Percentiles rank a stretch among this genome's conserved stretches.
These are phyloP conservation scores for Paraphaeosphaeria sporulosa DNA, from an alignment of 2,329 filamentous ascomycete species.

Conservation along the genomic window DNA sequence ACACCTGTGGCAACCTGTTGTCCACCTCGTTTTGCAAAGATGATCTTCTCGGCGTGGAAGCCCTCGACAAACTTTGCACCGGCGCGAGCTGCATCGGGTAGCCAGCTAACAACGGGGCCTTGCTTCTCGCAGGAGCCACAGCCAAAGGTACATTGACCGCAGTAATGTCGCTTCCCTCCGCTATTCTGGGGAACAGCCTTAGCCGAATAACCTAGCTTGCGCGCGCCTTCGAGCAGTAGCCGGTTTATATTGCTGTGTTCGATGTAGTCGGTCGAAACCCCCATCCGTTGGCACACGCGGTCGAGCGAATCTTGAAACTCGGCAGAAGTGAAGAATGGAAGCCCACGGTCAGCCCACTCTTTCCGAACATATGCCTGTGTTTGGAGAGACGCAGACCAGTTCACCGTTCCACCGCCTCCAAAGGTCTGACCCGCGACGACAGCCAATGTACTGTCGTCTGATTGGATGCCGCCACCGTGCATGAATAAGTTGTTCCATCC, in stretches of 20 bases:
- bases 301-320: conserved; percentile 83
- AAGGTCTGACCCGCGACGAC: conserved; percentile 75
- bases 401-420: conserved; percentile 88
- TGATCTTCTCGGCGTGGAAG: conserved; percentile 72
- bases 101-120: conserved; percentile 77
- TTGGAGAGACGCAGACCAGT: conserved; percentile 76
- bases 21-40: conserved; percentile 68
- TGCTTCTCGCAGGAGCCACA: conserved; percentile 75
- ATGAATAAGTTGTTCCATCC: conserved; percentile 73
- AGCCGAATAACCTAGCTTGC: conserved; percentile 75
- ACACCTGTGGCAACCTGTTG: conserved; percentile 72
- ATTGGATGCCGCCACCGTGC: conserved; percentile 59
- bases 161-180: conserved; percentile 75
- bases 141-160: conserved; percentile 68
- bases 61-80: conserved; percentile 87
- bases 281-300: conserved; percentile 79
- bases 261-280: conserved; percentile 70
- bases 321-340: conserved; percentile 76
- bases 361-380: conserved; percentile 78
- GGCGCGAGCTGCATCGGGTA: conserved; percentile 79
- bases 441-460: conserved; percentile 58
- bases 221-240: conserved; percentile 76
- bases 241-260: conserved; percentile 77
- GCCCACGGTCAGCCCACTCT: conserved; percentile 77
- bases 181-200: conserved; percentile 81